Base-by-base conservation (phyloP, 331 rosid genomes). In the Arachis monticola region DNA sequence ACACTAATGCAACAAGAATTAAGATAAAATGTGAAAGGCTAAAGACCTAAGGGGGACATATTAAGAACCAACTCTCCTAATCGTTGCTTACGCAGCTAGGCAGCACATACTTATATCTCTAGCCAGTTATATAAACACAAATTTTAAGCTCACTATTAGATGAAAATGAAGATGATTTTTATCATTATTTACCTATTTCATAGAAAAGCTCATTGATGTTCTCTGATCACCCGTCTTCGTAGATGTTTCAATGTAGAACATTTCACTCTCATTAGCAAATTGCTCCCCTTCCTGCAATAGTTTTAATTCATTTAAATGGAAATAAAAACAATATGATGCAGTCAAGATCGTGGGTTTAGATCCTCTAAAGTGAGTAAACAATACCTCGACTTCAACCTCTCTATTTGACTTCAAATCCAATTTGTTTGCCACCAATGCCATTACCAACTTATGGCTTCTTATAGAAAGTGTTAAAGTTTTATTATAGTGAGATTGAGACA, bases 351-450 rank as follows among this genome's bases (percentile, higher is more conserved):
- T 3, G 40, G 40, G 4, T 35, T 35, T 35, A 35, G 40, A 44
- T 44, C 47, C 7, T 44, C 47, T 4, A 5, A 44, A 44, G 7
- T 6, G 48, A 8, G 10, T 48, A 35, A 58, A 12, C 12, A 47
- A 9, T 84, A 89, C 93, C 93, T 89, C 88, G 50, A 66, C 44
- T 44, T 64, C 78, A 14, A 89, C 82, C 83, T 87, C 89, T 73
- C 93, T 87, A 41, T 73, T 85, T 1, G 81, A 76, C 44, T 77
- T 86, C 82, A 89, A 73, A 74, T 87, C 90, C 38, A 69, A 81
- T 73, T 89, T 89, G 53, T 87, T 89, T 65, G 82, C 94, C 6
- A 87, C 94, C 57, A 89, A 81, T 1, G 85, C 94, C 91, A 85
- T 75, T 65, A 89, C 90, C 72, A 87, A 45, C 69, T 75, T 89